These are phyloP conservation scores for Metarhizium robertsii DNA, from an alignment of 2,329 filamentous ascomycete species.

Conservation along the genomic window DNA sequence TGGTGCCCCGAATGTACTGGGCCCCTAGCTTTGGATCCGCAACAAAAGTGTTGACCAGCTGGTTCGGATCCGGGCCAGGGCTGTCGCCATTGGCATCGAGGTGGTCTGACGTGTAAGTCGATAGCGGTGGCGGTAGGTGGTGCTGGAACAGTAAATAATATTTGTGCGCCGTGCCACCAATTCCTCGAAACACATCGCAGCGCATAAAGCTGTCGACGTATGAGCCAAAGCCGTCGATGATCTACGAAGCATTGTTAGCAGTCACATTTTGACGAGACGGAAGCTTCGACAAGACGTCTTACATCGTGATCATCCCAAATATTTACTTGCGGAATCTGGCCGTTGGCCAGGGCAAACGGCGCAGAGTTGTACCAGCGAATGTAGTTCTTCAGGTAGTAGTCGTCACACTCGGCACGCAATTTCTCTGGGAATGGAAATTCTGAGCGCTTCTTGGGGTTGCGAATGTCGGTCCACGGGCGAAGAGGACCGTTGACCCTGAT, in stretches of 20 bases:
- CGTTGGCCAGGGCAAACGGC: conserved; percentile 76
- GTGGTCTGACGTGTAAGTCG: conserved; percentile 66
- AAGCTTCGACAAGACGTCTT: not conserved
- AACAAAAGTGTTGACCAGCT: conserved; percentile 69
- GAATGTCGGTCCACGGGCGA: conserved; percentile 71
- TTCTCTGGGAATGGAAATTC: conserved; percentile 67
- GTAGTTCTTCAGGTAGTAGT: conserved; percentile 88
- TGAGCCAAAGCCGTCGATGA: conserved; percentile 87
- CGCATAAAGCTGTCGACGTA: conserved; percentile 93
- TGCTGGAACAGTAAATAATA: conserved; percentile 99
- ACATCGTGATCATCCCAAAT: conserved; percentile 95
- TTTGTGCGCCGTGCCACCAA: conserved; percentile 90
- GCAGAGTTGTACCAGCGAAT: conserved; percentile 74
- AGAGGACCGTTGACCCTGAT: conserved; percentile 80
- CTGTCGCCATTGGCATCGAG: conserved; percentile 20
- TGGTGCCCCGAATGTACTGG: conserved; percentile 70
- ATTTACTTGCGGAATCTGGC: conserved; percentile 91
- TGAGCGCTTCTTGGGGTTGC: conserved; percentile 74
- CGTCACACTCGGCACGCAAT: conserved; percentile 75
- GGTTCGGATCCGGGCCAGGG: conserved; percentile 56
- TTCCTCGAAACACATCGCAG: conserved; percentile 81
- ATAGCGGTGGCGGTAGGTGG: conserved; percentile 73
- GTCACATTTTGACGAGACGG: not conserved
- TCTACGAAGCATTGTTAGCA: conserved; percentile 44
- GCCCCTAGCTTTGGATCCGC: conserved; percentile 44